Conservation (phyloP, 2,329 filamentous ascomycete species). For the Cadophora sp. region DNA sequence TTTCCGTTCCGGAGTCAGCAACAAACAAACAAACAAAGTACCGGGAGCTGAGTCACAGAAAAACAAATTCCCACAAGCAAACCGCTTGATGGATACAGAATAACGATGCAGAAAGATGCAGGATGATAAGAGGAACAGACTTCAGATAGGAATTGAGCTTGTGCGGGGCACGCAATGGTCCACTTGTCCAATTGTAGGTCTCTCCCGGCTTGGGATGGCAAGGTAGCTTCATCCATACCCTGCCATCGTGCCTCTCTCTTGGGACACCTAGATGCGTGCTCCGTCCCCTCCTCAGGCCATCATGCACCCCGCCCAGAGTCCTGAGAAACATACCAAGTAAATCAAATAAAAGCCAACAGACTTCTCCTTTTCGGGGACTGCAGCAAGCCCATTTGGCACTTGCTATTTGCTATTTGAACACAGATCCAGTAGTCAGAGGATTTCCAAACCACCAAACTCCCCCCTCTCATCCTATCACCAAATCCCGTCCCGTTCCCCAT, state of each 20-base stretch:
- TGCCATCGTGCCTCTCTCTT: background rate
- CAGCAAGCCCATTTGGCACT: background rate
- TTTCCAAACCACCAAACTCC: background rate
- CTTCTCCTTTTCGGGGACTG: background rate
- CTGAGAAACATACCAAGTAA: too few relatives aligned
- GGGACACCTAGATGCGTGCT: background rate
- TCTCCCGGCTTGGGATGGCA: background rate
- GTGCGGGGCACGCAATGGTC: background rate
- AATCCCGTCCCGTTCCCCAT: background rate
- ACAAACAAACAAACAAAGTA: background rate
- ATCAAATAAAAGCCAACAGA: too few relatives aligned
- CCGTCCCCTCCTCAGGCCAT: background rate
- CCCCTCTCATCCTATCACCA: too few relatives aligned
- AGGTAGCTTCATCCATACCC: background rate
- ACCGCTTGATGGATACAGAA: background rate
- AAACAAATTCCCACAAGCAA: background rate
- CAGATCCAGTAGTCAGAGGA: background rate
- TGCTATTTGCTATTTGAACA: background rate
- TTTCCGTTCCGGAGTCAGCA: background rate
- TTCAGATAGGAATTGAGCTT: background rate
- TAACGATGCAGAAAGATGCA: slow-evolving; percentile 3
- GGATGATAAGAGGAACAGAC: background rate
- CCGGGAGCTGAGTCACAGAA: background rate
- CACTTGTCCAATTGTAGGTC: slow-evolving; percentile 5
- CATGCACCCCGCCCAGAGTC: too few relatives aligned